Base-by-base conservation (phyloP, 139 green algal genomes). In the Parachlorella kessleri region DNA sequence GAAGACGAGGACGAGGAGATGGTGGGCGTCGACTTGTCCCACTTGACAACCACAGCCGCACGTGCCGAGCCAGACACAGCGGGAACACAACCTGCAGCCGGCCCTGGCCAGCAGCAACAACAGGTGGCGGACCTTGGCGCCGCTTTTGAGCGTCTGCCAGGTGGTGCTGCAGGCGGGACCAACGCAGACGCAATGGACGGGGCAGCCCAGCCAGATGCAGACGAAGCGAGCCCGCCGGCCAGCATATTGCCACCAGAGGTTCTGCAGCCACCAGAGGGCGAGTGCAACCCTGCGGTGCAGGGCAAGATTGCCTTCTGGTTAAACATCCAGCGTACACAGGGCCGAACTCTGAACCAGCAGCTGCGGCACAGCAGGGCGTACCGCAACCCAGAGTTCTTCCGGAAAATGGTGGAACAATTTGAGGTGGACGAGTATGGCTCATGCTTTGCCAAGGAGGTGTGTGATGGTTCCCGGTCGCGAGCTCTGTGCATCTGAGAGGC, bases 371-470 rank as follows among this genome's bases (percentile, higher is more conserved):
- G 42, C 67, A 81, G 73, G 38, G 66, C 66, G 7, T 95, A 93
- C 70, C 77, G 87, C 38, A 96, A 96, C 81, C 92, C 92, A 2
- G 77, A 90, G 67, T 95, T 96, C 55, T 81, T 96, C 72, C 68
- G 87, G 23, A 91, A 94, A 76, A 92, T 91, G 81, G 90, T 96
- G 39, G 83, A 89, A 68, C 77, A 89, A 69, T 87, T 83, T 30
- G 75, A 85, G 30, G 87, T 96, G 1, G 37, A 92, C 33, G 73
- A 94, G 67, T 86, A 87, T 33, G 92, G 91, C 9, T 90, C 75
- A 14, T 84, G 64, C 66, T 87, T 90, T 37, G 67, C 77, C 1
- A 74, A 70, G 4, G 89, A 93, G 6, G 73, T 90, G 18, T 79
- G 81, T 32, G 73, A 86, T 48, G 6, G 32, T 77, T 26, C 72